These are phyloP conservation scores for Pseudocohnilembus persalinus DNA, from an alignment of 169 alveolate genomes.

Conservation along the genomic window DNA sequence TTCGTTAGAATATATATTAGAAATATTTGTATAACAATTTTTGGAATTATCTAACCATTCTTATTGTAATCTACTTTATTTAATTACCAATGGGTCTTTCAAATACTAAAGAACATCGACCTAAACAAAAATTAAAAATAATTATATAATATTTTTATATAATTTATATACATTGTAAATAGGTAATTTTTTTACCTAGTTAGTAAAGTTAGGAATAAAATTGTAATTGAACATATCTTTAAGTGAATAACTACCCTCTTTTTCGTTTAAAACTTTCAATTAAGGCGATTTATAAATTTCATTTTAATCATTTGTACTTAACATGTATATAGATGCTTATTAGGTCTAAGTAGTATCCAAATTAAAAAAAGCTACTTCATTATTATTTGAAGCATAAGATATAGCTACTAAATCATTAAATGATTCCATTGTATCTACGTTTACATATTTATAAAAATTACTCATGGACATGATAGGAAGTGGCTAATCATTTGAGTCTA, in stretches of 20 bases:
- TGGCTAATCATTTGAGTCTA: conserved; percentile 2
- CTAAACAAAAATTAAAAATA: conserved; percentile 1
- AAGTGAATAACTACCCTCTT: conserved; percentile 1
- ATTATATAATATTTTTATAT: no score
- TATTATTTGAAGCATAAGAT: conserved; percentile 11
- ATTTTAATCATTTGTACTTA: conserved; percentile 16
- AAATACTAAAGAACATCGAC: conserved; percentile 15
- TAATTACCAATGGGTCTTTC: conserved; percentile 17
- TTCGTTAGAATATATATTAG: background rate
- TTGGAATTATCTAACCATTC: conserved; percentile 10
- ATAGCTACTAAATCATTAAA: background rate
- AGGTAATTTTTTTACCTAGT: background rate
- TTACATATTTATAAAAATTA: conserved; percentile 7
- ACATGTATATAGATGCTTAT: conserved; percentile 9
- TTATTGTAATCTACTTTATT: conserved; percentile 1
- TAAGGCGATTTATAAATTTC: background rate
- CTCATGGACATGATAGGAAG: background rate
- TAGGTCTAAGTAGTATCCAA: background rate
- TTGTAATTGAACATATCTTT: conserved; percentile 23
- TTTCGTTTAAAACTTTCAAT: background rate
- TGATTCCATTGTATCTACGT: background rate
- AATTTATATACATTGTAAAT: no score
- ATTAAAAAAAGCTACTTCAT: conserved; percentile 19
- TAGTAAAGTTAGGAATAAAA: conserved; percentile 17
- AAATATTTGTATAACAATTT: conserved; percentile 9